Conservation (phyloP, 768 basidiomycete genomes). For the Pholiota conissans region DNA sequence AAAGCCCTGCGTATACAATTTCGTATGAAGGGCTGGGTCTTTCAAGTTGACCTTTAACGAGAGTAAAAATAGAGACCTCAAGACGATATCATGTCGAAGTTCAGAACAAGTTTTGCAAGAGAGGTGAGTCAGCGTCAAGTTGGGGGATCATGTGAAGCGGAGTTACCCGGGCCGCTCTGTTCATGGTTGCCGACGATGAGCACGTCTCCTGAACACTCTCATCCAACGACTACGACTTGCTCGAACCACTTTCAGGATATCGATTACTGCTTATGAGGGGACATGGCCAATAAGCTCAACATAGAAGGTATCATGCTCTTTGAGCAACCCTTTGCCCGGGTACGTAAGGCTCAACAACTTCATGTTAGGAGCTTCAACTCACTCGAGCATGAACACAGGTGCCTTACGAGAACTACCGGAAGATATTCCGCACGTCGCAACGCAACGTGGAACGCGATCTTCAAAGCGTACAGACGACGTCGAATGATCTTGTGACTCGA, state of each 20-base stretch:
- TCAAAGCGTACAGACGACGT: slow-evolving; percentile 51
- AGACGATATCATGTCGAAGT: too few relatives aligned
- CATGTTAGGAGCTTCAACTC: slow-evolving; percentile 2
- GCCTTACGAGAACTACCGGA: slow-evolving; percentile 87
- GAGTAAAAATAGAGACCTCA: too few relatives aligned
- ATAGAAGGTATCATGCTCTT: slow-evolving; percentile 76
- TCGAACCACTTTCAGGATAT: background rate
- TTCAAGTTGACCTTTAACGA: too few relatives aligned
- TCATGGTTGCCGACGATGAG: background rate
- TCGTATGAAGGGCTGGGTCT: too few relatives aligned
- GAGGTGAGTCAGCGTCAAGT: too few relatives aligned
- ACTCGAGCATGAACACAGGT: slow-evolving; percentile 49
- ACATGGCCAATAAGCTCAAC: slow-evolving; percentile 58
- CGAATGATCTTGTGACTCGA: slow-evolving; percentile 60
- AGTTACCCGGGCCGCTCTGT: too few relatives aligned
- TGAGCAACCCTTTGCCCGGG: slow-evolving; percentile 81
- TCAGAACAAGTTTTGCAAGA: too few relatives aligned
- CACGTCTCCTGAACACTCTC: background rate
- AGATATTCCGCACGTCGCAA: slow-evolving; percentile 82
- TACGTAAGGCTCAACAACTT: slow-evolving; percentile 29
- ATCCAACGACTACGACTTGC: background rate
- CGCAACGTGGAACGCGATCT: slow-evolving; percentile 82
- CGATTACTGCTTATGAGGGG: background rate
- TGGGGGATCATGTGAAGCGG: too few relatives aligned
- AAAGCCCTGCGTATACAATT: too few relatives aligned